These are phyloP conservation scores for Caloboletus firmus DNA, from an alignment of 1,284 basidiomycete species.

Conservation along the genomic window DNA sequence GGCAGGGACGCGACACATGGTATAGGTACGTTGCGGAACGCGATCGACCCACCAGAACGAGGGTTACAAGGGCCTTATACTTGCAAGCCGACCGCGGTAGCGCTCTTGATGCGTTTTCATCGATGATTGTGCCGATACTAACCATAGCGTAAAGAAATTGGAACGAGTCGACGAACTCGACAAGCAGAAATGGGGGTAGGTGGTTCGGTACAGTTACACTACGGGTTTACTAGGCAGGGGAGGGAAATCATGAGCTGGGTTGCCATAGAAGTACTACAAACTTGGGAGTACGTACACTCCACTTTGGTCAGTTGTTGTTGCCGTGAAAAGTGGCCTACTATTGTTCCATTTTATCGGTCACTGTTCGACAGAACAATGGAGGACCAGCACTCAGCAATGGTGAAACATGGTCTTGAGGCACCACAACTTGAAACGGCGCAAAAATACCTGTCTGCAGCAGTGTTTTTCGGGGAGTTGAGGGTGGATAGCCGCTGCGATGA, in stretches of 20 bases:
- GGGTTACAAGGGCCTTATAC: constrained; percentile 71
- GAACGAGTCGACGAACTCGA: constrained; percentile 19
- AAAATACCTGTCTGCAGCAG: background rate
- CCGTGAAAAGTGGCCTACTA: constrained; percentile 2
- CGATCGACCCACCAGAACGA: constrained; percentile 58
- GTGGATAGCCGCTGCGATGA: too few relatives aligned
- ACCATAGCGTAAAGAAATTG: constrained; percentile 35
- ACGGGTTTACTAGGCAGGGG: background rate
- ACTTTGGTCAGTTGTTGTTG: background rate
- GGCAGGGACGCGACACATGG: constrained; percentile 7
- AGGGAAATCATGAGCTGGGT: background rate
- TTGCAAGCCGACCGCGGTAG: constrained; percentile 82
- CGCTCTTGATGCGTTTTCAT: constrained; percentile 47
- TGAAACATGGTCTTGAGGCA: background rate
- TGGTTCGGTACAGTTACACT: constrained; percentile 12
- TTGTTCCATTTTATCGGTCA: background rate
- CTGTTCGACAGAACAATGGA: background rate
- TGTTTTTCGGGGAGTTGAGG: too few relatives aligned
- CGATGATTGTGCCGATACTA: constrained; percentile 45
- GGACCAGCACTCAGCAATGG: background rate
- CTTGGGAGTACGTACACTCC: constrained; percentile 1
- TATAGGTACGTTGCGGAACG: background rate
- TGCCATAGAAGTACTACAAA: background rate
- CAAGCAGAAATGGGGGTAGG: constrained; percentile 23
- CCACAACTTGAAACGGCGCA: background rate